Evolutionary conservation across 345 rosid species (phyloP), one percentile per base, ranked within the genome.

Genomic region (Hypericum perforatum): DNA sequence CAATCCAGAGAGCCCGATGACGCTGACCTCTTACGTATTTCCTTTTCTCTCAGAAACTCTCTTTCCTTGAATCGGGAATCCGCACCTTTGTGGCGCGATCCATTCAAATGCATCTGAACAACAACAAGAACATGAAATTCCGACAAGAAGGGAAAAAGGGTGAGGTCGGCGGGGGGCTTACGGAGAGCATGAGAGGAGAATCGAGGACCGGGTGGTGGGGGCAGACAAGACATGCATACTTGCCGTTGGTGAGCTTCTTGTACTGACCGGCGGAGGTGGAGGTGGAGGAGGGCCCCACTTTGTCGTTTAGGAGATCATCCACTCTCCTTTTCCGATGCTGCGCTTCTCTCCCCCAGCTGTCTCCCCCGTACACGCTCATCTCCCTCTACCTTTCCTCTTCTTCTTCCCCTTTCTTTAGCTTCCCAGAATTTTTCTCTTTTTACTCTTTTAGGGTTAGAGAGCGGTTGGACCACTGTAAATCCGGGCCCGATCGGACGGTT

Each of bases 351-450:
- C 60, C 81, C 81, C 79, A 73, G 43, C 81, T 73, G 54, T 79
- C 84, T 44, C 80, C 84, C 41, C 81, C 84, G 39, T 46, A 78
- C 41, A 70, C 80, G 46, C 84, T 75, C 80, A 78, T 78, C 53
- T 46, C 42, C 9, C 15, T 16, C 43, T 2, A 3, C 5, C 15
- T 9, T 37, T 11, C 11, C 4, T n/a, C 11, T n/a, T 16, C 45
- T 22, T 12, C 39, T 8, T 39, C 3, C 12, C 4, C 2, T 42
- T 42, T 9, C 9, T 9, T 42, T 42, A 2, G 3, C 9, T 9
- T 42, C 12, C 45, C 7, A 9, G 6, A 42, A 42, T 3, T 42
- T n/a, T 42, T 8, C 5, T n/a, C n/a, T n/a, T n/a, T n/a, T n/a
- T n/a, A n/a, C n/a, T n/a, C n/a, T n/a, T n/a, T n/a, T n/a, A n/a